Conservation (phyloP, 257 asterid species). For the Nicotiana sylvestris region DNA sequence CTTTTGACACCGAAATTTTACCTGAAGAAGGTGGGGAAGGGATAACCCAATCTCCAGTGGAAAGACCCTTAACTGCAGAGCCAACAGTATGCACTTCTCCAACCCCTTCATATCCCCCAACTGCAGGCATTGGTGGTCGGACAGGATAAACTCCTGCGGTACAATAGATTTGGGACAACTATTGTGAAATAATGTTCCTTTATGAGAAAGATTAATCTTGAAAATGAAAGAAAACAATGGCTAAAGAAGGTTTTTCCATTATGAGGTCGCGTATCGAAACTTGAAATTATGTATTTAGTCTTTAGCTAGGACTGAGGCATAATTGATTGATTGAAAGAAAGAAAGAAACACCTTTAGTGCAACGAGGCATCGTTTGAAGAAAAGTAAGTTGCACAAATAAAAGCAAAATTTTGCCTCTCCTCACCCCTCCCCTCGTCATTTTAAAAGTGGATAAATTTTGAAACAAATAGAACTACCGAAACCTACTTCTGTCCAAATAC, state of each 20-base stretch:
- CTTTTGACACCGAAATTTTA: conserved; percentile 1
- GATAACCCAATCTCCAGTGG: conserved; percentile 87
- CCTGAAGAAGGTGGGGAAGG: conserved; percentile 96
- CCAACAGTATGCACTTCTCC: conserved; percentile 85
- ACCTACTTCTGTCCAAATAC: neutral
- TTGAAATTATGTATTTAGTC: neutral
- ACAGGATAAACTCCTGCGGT: conserved; percentile 83
- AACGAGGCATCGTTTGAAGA: neutral
- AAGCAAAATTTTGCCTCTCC: neutral
- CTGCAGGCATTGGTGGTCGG: conserved; percentile 87
- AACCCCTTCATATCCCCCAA: conserved; percentile 98
- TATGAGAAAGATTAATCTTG: neutral
- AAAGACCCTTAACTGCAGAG: conserved; percentile 57
- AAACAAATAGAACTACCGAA: neutral
- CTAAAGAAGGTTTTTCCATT: neutral
- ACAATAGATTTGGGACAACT: neutral
- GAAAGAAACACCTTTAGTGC: neutral
- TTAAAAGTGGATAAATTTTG: neutral
- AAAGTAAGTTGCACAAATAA: neutral
- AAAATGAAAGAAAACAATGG: neutral
- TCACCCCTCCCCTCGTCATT: neutral
- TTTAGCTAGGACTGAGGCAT: neutral
- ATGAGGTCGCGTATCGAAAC: neutral
- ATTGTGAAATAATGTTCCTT: neutral
- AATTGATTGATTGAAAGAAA: neutral